Percentiles rank a stretch among this genome's conserved stretches.
phyloP scores from a whole-genome alignment of 441 rosid genomes.

The Euphorbia celastroides region DNA sequence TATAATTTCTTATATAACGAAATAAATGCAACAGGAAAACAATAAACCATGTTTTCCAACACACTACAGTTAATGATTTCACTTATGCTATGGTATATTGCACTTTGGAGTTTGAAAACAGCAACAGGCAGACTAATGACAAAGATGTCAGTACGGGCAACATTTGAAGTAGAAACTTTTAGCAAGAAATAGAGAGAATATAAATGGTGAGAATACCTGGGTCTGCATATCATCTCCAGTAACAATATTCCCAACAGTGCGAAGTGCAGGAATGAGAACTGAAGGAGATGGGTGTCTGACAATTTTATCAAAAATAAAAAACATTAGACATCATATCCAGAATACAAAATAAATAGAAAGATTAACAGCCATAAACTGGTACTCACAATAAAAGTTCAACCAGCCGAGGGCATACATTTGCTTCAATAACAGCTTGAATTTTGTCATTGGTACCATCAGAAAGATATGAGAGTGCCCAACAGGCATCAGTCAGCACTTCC shows the following conservation, averaged over 20 bases:
- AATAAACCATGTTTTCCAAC: not conserved
- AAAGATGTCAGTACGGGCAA: not conserved
- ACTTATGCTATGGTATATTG: too few relatives aligned
- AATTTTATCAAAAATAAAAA: not conserved
- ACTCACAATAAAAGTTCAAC: conserved; percentile 69
- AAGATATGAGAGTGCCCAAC: conserved; percentile 90
- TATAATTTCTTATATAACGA: not conserved
- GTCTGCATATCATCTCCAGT: conserved; percentile 86
- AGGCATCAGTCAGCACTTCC: conserved; percentile 86
- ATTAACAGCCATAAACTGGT: not conserved
- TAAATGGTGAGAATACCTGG: conserved; percentile 42
- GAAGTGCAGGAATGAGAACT: conserved; percentile 88
- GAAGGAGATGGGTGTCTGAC: conserved; percentile 74
- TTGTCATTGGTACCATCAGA: conserved; percentile 90
- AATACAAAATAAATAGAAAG: not conserved
- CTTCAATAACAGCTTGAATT: conserved; percentile 76
- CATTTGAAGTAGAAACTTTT: not conserved
- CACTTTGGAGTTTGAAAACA: too few relatives aligned
- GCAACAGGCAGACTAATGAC: not conserved
- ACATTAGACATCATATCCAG: conserved; percentile 1
- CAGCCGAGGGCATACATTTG: conserved; percentile 64
- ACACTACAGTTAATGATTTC: not conserved
- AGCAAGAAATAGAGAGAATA: too few relatives aligned
- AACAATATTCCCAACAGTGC: conserved; percentile 78
- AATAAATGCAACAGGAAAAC: not conserved